A percentile compares a stretch with the other conserved stretches of the same genome.
Evolutionary conservation across 148 eudicot genomes (phyloP).

Genomic region (Dianthus caryophyllus): DNA sequence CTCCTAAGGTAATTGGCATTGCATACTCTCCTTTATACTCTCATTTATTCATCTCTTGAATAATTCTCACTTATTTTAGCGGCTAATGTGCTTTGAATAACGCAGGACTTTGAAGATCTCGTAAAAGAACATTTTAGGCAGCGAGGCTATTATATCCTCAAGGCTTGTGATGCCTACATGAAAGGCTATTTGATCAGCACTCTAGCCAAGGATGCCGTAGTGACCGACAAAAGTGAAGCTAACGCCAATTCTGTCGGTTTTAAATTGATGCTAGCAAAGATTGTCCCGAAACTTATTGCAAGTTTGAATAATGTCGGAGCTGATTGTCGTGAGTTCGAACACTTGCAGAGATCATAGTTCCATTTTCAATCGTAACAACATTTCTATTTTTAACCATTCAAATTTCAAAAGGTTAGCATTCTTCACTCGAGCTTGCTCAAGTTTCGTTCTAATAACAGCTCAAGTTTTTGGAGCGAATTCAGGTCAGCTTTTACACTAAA

Average conservation of each 20-base stretch:
- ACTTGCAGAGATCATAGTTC: conserved; percentile 44
- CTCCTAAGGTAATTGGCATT: conserved; percentile 73
- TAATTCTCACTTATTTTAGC: background rate
- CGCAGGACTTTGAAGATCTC: conserved; percentile 81
- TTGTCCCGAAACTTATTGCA: conserved; percentile 63
- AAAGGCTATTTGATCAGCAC: conserved; percentile 85
- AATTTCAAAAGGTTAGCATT: conserved; percentile 19
- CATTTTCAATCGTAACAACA: background rate
- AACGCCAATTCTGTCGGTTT: conserved; percentile 91
- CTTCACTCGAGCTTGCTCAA: background rate
- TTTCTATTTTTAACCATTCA: conserved; percentile 8
- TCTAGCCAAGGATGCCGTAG: conserved; percentile 70
- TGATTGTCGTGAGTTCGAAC: conserved; percentile 63
- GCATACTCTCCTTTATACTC: background rate
- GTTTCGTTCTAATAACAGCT: conserved; percentile 22
- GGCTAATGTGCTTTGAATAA: conserved; percentile 11
- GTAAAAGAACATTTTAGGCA: conserved; percentile 64
- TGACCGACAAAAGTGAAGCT: conserved; percentile 44
- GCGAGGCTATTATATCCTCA: conserved; percentile 80
- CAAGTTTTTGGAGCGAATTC: conserved; percentile 15
- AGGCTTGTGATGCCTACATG: conserved; percentile 95
- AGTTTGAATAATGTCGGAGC: conserved; percentile 68
- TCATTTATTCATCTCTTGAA: background rate
- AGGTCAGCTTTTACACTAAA: background rate
- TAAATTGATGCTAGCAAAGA: conserved; percentile 89